Evolutionary conservation across 345 rosid species (phyloP), one percentile per base, ranked within the genome.

Genomic region (Raphanus sativus): DNA sequence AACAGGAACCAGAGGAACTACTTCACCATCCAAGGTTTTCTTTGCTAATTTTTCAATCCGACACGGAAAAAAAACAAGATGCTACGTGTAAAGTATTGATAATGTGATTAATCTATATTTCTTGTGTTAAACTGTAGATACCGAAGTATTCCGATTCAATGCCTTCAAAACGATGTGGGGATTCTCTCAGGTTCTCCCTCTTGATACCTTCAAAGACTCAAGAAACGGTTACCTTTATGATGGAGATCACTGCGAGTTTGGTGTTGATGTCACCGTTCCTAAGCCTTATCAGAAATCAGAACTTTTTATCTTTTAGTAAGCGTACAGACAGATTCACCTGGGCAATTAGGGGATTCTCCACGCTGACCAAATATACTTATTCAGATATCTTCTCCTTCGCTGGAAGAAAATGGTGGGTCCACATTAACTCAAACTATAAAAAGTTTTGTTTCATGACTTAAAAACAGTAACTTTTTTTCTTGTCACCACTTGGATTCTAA

Each of bases 101-200:
- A 60, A 28, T 40, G 48, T 40, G 48, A 10, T 40, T 40, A 40
- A 28, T 60, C 65, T 6, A 13, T 61, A 2, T 29, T 13, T 61
- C 24, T 61, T 61, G 15, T 45, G 52, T 12, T 58, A 29, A 60
- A 40, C 10, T 61, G 65, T 13, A 61, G 65, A 61, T 61, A 61
- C 38, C 2, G 21, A 61, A 29, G 65, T 61, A 29, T 61, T 33
- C 36, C 38, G 65, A 29, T 61, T 61, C 24, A 12, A 13, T 61
- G 65, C 17, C 38, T 61, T 29, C 21, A 61, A 29, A 2, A 29
- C 38, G 11, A 61, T 61, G 65, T 30, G 65, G 65, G 65, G 65
- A 61, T 61, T 61, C 65, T 61, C 65, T n/a, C 38, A 61, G 10
- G 65, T 61, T 33, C 21, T 61, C 38, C 65, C 65, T 29, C 21